Conservation (phyloP, 2,329 filamentous ascomycete species). For the Albophoma yamanashiensis region DNA sequence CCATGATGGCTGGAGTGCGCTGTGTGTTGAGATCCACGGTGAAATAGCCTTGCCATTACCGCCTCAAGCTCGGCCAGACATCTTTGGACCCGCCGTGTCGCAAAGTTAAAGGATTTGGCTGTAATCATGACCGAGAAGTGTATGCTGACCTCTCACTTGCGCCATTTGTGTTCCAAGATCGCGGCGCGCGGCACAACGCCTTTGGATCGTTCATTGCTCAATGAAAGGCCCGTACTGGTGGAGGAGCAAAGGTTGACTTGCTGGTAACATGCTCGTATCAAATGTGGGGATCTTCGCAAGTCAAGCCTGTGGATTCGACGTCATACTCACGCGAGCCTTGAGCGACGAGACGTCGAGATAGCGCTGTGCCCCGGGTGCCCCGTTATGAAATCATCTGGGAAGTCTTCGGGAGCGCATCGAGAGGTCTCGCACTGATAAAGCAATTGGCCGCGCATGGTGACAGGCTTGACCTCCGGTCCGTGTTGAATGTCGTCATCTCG, state of each 20-base stretch:
- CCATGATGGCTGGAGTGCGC: too few relatives aligned
- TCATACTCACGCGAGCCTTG: not conserved
- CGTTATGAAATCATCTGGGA: not conserved
- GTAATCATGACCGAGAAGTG: not conserved
- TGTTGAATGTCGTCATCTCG: not conserved
- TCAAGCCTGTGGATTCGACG: not conserved
- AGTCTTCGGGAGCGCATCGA: too few relatives aligned
- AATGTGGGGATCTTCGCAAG: not conserved
- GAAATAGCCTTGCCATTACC: too few relatives aligned
- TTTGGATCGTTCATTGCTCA: not conserved
- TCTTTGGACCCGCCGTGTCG: too few relatives aligned
- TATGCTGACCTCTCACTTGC: not conserved
- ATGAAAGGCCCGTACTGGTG: too few relatives aligned
- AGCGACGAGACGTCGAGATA: not conserved
- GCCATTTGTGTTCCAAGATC: not conserved
- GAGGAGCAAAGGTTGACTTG: not conserved
- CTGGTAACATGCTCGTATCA: not conserved
- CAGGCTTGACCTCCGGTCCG: too few relatives aligned
- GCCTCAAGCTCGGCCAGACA: too few relatives aligned
- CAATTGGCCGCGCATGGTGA: not conserved
- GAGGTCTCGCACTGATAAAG: not conserved
- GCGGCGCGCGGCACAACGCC: not conserved
- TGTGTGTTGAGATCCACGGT: too few relatives aligned
- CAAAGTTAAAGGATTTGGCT: too few relatives aligned
- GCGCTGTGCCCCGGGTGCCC: not conserved